Evolutionary conservation across 2,329 filamentous ascomycete species (phyloP).

Genomic region (Cytospora piceicola): DNA sequence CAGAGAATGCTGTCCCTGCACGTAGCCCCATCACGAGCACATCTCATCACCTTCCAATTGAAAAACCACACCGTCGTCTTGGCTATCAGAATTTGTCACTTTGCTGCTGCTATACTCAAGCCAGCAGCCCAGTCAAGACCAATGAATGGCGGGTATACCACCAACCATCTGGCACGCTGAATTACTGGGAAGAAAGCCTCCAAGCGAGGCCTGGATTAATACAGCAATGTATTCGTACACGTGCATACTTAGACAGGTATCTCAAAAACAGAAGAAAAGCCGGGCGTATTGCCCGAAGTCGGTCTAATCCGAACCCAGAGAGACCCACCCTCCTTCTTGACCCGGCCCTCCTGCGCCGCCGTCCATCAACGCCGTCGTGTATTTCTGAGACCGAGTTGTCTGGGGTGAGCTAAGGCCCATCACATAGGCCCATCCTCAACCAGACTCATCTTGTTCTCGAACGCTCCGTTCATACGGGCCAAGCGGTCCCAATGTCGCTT

Average conservation of each 20-base stretch:
- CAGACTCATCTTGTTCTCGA: neutral
- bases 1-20: too few species aligned
- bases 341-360: neutral
- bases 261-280: neutral
- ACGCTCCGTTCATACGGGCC: neutral
- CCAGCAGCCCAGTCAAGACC: neutral
- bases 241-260: constrained; percentile 1
- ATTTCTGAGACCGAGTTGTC: neutral
- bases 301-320: neutral
- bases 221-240: constrained; percentile 3
- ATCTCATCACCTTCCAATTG: neutral
- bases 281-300: neutral
- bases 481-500: neutral
- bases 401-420: neutral
- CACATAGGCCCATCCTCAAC: neutral
- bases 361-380: neutral
- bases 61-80: neutral
- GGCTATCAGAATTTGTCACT: neutral
- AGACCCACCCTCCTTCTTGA: neutral
- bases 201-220: neutral
- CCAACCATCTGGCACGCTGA: neutral
- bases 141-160: neutral
- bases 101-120: neutral
- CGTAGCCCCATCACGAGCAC: neutral
- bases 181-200: neutral